These are phyloP conservation scores for Malus sylvestris DNA, from an alignment of 306 rosid species.

Conservation along the genomic window DNA sequence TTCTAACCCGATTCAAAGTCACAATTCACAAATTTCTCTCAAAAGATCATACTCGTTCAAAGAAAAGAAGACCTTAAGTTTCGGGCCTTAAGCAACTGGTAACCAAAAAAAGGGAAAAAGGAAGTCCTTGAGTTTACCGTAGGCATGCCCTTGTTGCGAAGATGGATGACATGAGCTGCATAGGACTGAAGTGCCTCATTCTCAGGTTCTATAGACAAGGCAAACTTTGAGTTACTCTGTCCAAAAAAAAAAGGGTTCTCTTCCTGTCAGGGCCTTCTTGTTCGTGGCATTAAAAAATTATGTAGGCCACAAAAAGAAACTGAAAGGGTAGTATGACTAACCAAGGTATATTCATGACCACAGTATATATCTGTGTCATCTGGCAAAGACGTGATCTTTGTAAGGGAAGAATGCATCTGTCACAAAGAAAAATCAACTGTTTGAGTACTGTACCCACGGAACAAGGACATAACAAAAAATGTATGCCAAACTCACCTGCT, in stretches of 20 bases:
- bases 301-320: conserved; percentile 3
- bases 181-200: conserved; percentile 81
- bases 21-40: not conserved
- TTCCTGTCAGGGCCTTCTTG: conserved; percentile 15
- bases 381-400: conserved; percentile 64
- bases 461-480: conserved; percentile 5
- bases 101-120: no score
- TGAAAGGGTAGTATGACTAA: conserved; percentile 25
- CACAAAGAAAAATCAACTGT: conserved; percentile 14
- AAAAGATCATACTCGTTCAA: not conserved
- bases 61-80: not conserved
- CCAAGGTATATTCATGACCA: conserved; percentile 89
- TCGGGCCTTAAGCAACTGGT: not conserved
- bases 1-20: not conserved
- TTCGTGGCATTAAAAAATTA: not conserved
- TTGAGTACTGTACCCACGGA: not conserved
- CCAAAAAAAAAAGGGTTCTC: conserved; percentile 4
- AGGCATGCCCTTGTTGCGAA: conserved; percentile 73
- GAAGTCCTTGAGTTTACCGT: conserved; percentile 47
- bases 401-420: conserved; percentile 81
- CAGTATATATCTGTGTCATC: conserved; percentile 74
- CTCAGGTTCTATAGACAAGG: conserved; percentile 75
- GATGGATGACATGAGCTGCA: conserved; percentile 60
- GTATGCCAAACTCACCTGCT: conserved; percentile 45
- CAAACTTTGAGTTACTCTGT: conserved; percentile 86